Evolutionary conservation across 148 eudicot species (phyloP), one percentile per base, ranked within the genome.

Genomic region (Cornus florida): DNA sequence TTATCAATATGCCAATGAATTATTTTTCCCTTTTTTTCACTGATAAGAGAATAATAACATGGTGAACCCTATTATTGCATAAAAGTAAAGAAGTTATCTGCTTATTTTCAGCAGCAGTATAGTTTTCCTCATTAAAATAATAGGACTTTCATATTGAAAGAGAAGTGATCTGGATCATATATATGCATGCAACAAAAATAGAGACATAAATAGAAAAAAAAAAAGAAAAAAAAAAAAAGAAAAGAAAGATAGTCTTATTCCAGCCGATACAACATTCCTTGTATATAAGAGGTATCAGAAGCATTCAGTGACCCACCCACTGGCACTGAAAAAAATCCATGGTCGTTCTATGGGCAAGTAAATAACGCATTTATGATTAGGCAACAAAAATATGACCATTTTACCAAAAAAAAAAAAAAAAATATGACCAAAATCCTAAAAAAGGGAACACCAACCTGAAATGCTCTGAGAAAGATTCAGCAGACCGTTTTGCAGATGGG

Each of bases 401-500:
- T n/a, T n/a, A n/a, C n/a, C n/a, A n/a, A n/a, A n/a, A n/a, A 28
- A 28, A 28, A 28, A 28, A 28, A 0, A 28, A 28, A 28, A 28
- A 28, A 28, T 28, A 28, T 5, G 22, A 20, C 24, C 24, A 19
- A 20, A 17, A 62, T 70, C 17, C 11, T 12, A 0, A 35, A 35
- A 11, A 22, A 77, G 23, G 32, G 72, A 46, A 13, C 28, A 85
- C 97, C 90, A 84, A 96, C 99, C 91, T 94, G 87, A 96, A 96
- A 85, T 96, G 99, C 82, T 96, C 99, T 62, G 98, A 87, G 70
- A 96, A 82, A 75, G 97, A 92, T 78, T 97, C 98, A 86, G 95
- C 85, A 66, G 98, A 78, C 73, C 91, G 87, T 83, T 90, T 97
- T 39, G 94, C 82, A 53, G 98, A 75, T 62, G 99, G 99, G 71